phyloP scores from a whole-genome alignment of 2,329 filamentous ascomycete species.

The Colletotrichum incanum region DNA sequence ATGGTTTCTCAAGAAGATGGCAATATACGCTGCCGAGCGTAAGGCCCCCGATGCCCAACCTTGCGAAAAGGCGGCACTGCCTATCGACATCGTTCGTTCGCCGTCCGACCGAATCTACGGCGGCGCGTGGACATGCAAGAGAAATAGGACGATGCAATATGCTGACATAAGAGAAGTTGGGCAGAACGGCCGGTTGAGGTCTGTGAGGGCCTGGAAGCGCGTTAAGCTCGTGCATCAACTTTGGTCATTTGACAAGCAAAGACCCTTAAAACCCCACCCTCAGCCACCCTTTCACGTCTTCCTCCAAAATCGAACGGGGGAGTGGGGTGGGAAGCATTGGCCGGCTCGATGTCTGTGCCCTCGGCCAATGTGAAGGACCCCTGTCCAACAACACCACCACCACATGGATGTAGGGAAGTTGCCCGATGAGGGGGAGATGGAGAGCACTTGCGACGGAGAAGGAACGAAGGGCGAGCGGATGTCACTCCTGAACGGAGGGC shows the following conservation, averaged over 20 bases:
- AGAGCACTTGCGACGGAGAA: constrained; percentile 1
- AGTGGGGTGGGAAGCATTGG: constrained; percentile 4
- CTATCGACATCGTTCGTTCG: not conserved
- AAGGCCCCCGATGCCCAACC: not conserved
- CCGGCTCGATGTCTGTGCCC: constrained; percentile 13
- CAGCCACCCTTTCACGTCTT: constrained; percentile 15
- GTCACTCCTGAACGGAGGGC: not conserved
- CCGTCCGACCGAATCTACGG: constrained; percentile 2
- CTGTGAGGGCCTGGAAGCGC: not conserved
- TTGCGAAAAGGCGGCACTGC: not conserved
- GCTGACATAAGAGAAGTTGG: not conserved
- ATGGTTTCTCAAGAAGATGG: too few species aligned
- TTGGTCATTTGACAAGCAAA: constrained; percentile 39
- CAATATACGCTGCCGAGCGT: too few species aligned
- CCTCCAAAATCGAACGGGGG: constrained; percentile 15
- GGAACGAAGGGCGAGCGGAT: constrained; percentile 12
- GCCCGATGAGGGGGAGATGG: constrained; percentile 7
- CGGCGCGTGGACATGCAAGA: constrained; percentile 13
- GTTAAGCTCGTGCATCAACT: constrained; percentile 20
- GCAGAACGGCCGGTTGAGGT: not conserved
- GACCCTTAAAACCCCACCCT: constrained; percentile 38
- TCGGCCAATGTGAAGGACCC: not conserved
- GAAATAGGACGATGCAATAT: not conserved
- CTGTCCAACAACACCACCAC: constrained; percentile 7
- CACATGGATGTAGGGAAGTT: constrained; percentile 12